phyloP scores from a whole-genome alignment of 2,329 filamentous ascomycete species.

The Colletotrichum sp. region DNA sequence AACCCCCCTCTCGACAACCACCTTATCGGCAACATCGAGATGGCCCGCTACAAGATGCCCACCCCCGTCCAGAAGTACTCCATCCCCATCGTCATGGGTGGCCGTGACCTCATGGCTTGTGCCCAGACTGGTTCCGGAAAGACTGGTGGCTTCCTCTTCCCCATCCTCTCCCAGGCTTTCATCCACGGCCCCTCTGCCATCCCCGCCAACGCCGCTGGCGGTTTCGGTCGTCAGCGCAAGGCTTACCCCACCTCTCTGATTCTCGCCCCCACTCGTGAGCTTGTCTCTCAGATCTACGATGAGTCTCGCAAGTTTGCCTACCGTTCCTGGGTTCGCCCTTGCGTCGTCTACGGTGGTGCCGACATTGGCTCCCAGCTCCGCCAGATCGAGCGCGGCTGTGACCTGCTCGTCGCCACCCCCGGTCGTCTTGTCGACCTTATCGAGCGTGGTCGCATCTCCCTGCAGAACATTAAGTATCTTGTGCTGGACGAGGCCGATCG shows the following conservation, averaged over 20 bases:
- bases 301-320: slow-evolving; percentile 98
- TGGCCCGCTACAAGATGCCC: slow-evolving; percentile 93
- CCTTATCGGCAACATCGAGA: slow-evolving; percentile 88
- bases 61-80: slow-evolving; percentile 99
- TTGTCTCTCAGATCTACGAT: slow-evolving; percentile 98
- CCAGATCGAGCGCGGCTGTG: slow-evolving; percentile 96
- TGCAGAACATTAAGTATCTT: slow-evolving; percentile 98
- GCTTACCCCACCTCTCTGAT: slow-evolving; percentile 96
- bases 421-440: slow-evolving; percentile 98
- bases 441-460: slow-evolving; percentile 96
- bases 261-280: slow-evolving; percentile 94
- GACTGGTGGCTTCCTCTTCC: slow-evolving; percentile 99
- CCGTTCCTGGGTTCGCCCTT: slow-evolving; percentile 97
- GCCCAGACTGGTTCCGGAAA: slow-evolving; percentile 99
- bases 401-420: slow-evolving; percentile 95
- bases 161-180: slow-evolving; percentile 97
- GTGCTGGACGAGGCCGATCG: slow-evolving; percentile 99
- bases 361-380: slow-evolving; percentile 98
- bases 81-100: slow-evolving; percentile 97
- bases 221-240: slow-evolving; percentile 93
- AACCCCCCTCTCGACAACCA: slow-evolving; percentile 97
- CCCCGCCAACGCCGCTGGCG: slow-evolving; percentile 67
- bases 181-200: slow-evolving; percentile 79
- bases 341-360: slow-evolving; percentile 98
- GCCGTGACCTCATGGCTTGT: slow-evolving; percentile 98